These are phyloP conservation scores for Clonostachys rhizophaga DNA, from an alignment of 2,329 filamentous ascomycete species.

Conservation along the genomic window DNA sequence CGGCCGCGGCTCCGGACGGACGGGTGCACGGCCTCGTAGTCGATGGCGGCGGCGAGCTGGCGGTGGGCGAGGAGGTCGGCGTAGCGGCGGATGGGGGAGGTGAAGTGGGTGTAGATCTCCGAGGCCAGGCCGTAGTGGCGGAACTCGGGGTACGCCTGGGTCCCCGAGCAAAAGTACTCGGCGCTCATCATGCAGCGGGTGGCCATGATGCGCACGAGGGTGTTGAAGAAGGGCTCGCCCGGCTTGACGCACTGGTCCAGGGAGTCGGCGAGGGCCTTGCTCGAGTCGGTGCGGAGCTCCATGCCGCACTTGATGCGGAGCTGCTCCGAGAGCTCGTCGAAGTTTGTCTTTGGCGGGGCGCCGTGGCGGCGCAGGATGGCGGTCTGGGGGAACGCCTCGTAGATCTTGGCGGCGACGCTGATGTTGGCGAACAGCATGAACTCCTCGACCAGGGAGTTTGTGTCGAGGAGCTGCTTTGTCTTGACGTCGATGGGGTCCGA, in stretches of 20 bases:
- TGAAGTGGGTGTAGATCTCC: constrained; percentile 98
- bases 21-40: constrained; percentile 82
- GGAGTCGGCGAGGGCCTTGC: constrained; percentile 88
- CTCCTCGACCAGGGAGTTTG: constrained; percentile 96
- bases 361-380: constrained; percentile 90
- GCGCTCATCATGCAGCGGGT: constrained; percentile 99
- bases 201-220: constrained; percentile 91
- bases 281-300: constrained; percentile 78
- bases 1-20: constrained; percentile 76
- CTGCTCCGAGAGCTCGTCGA: constrained; percentile 89
- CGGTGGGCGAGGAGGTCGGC: constrained; percentile 94
- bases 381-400: constrained; percentile 89
- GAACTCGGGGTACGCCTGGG: constrained; percentile 90
- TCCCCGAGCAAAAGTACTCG: constrained; percentile 95
- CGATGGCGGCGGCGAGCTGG: constrained; percentile 92
- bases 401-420: constrained; percentile 85
- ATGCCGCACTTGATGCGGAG: constrained; percentile 81
- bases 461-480: constrained; percentile 89
- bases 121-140: constrained; percentile 94
- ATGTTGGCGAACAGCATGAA: constrained; percentile 99
- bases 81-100: constrained; percentile 92
- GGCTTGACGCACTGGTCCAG: constrained; percentile 80
- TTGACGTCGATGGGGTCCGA: constrained; percentile 95
- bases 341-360: constrained; percentile 90
- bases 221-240: constrained; percentile 94